Evolutionary conservation across 164 flowering plant genomes (phyloP), one percentile per base, ranked within the genome.

Genomic region (Dillenia suffruticosa): DNA sequence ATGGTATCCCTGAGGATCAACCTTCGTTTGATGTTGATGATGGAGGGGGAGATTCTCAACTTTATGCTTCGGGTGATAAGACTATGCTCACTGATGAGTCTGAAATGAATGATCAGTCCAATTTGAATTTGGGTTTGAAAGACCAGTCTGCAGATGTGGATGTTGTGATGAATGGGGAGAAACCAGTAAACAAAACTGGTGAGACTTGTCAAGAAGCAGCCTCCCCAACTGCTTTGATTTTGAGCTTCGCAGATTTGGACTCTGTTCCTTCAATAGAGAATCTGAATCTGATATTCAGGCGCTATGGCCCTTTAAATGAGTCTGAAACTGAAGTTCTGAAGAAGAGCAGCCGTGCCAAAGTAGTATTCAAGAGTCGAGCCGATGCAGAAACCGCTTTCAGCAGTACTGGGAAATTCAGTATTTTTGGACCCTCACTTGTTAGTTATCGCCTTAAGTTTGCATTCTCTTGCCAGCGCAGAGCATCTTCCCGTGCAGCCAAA

Each of bases 331-430:
- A 84, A 73, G 75, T 91, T 46, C 54, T 81, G 66, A 78, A 68
- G 72, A 80, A 90, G 62, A 77, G 74, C 47, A 82, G 46, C 24
- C 77, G 86, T 47, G 96, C 90, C 14, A 84, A 76, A 63, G 96
- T 90, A 57, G 81, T 92, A 16, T 92, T 92, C 74, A 70, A 73
- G 71, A 83, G 71, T 53, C 71, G 71, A 12, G 55, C 69, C 22
- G 92, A 92, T 76, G 96, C 98, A 60, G 96, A 90, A 77, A 70
- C 72, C 40, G 98, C 98, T 56, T 90, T 86, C 70, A 88, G 92
- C 70, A 94, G 95, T 74, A 79, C 98, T 14, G 92, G 91, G 44
- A 89, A 81, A 65, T 89, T 75, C 72, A 84, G 83, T 61, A 81
- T 72, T 49, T 92, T 92, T 73, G 97, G 97, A n/a, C 89, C 92